Evolutionary conservation across 2,329 filamentous ascomycete genomes (phyloP).

Genomic region (Saccharata proteae): DNA sequence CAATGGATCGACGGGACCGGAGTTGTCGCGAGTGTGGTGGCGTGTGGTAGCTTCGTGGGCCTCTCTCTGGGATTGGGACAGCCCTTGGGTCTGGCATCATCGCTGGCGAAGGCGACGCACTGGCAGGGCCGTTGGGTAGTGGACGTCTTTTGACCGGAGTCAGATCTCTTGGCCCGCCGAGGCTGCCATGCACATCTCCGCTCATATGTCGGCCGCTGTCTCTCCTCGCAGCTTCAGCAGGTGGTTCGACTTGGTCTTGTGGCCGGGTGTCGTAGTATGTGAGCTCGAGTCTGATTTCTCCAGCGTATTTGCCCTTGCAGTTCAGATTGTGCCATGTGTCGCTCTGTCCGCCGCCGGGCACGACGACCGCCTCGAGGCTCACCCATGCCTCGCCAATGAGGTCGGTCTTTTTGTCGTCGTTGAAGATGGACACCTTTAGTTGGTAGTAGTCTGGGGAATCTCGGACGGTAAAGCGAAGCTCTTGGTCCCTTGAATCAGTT

Average conservation of each 20-base stretch:
- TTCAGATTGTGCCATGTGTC: constrained; percentile 84
- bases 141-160: constrained; percentile 66
- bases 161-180: constrained; percentile 36
- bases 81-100: constrained; percentile 9
- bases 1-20: no score
- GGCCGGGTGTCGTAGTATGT: constrained; percentile 89
- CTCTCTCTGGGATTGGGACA: constrained; percentile 9
- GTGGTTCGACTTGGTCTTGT: constrained; percentile 58
- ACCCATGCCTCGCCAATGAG: constrained; percentile 92
- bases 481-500: constrained; percentile 66
- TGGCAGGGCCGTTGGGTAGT: constrained; percentile 61
- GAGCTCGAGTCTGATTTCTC: constrained; percentile 86
- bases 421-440: constrained; percentile 91
- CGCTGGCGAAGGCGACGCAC: constrained; percentile 30
- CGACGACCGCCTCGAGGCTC: constrained; percentile 66
- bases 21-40: no score
- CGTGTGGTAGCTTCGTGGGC: constrained; percentile 21
- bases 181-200: constrained; percentile 26
- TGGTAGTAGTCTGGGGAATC: constrained; percentile 94
- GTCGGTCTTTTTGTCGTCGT: constrained; percentile 96
- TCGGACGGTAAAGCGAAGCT: constrained; percentile 90
- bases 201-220: no score
- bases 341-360: constrained; percentile 79
- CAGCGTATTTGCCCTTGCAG: constrained; percentile 89
- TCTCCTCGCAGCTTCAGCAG: constrained; percentile 25